Conservation (phyloP, 2,329 filamentous ascomycete genomes). For the Teratosphaeria epicoccoides region DNA sequence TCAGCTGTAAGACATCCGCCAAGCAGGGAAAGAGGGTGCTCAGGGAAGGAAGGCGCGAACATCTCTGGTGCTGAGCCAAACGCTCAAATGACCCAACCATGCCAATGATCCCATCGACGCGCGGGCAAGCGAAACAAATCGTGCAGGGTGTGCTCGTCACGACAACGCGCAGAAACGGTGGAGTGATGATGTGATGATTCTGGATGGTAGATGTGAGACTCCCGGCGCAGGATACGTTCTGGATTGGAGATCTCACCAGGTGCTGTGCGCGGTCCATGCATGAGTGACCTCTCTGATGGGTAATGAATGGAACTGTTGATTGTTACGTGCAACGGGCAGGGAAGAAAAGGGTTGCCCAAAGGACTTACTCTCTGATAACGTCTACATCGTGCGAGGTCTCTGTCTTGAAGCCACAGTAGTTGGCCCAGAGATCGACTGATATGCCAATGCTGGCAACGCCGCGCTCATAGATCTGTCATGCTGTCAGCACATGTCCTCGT, state of each 20-base stretch:
- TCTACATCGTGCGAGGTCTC: conserved; percentile 92
- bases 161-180: neutral
- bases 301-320: conserved; percentile 5
- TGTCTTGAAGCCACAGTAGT: conserved; percentile 96
- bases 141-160: neutral
- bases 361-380: conserved; percentile 98
- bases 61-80: conserved; percentile 12
- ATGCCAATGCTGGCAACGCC: conserved; percentile 86
- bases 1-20: neutral
- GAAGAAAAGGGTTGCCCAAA: conserved; percentile 51
- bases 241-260: conserved; percentile 22
- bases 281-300: neutral
- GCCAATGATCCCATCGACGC: conserved; percentile 3
- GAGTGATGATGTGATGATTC: conserved; percentile 10
- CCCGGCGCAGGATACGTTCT: conserved; percentile 12
- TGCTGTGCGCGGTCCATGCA: neutral
- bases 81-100: conserved; percentile 7
- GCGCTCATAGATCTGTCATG: conserved; percentile 73
- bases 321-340: conserved; percentile 13
- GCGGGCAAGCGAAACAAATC: neutral
- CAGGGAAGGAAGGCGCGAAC: conserved; percentile 20
- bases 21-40: neutral
- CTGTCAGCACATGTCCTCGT: conserved; percentile 13
- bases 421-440: conserved; percentile 93
- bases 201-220: conserved; percentile 22